These are phyloP conservation scores for Claviceps capensis DNA, from an alignment of 2,329 filamentous ascomycete genomes.

Conservation along the genomic window DNA sequence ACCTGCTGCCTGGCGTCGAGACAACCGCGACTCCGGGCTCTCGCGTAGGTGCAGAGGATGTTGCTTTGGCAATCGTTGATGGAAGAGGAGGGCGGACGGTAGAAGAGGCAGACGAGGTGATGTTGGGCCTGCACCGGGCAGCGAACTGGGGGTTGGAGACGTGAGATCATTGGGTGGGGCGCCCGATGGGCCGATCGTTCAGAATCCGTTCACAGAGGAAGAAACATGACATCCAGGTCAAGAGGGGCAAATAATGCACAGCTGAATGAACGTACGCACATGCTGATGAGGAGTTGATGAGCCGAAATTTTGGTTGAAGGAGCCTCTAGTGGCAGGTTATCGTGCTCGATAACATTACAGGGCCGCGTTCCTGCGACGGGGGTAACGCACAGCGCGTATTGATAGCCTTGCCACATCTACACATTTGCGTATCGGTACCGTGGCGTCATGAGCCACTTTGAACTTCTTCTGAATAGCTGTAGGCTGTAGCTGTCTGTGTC, in stretches of 20 bases:
- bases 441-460: too few relatives aligned
- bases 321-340: too few relatives aligned
- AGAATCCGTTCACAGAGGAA: not conserved
- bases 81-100: not conserved
- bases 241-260: not conserved
- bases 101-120: not conserved
- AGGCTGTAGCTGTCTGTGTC: too few relatives aligned
- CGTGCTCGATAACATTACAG: too few relatives aligned
- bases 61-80: conserved; percentile 1
- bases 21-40: not conserved
- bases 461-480: too few relatives aligned
- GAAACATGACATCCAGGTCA: not conserved
- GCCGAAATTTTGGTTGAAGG: too few relatives aligned
- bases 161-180: conserved; percentile 1
- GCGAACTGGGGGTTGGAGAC: not conserved
- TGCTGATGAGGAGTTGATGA: too few relatives aligned
- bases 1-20: conserved; percentile 5
- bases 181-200: not conserved
- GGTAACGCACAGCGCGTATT: too few relatives aligned
- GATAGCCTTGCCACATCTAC: too few relatives aligned
- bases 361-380: too few relatives aligned
- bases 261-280: too few relatives aligned
- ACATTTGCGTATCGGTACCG: too few relatives aligned
- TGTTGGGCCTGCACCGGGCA: conserved; percentile 2
- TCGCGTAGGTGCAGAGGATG: not conserved